Percentiles rank a stretch among this genome's conserved stretches.
These are phyloP conservation scores for Daedaleopsis nitida DNA, from an alignment of 768 basidiomycete species.

Conservation along the genomic window DNA sequence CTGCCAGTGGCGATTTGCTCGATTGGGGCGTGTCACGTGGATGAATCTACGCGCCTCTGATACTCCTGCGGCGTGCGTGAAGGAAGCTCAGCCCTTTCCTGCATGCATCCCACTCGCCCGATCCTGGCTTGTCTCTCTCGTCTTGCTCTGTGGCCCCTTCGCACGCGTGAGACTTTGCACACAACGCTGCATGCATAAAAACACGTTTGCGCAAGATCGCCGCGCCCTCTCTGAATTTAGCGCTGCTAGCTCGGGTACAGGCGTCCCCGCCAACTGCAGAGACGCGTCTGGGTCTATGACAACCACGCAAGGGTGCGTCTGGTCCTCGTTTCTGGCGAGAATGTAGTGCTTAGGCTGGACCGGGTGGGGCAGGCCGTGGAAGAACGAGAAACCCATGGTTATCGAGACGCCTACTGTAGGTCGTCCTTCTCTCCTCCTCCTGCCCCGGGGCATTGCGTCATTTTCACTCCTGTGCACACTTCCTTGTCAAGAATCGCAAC, in stretches of 20 bases:
- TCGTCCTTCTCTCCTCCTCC: background rate
- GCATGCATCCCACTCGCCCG: background rate
- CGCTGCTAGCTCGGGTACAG: slow-evolving; percentile 6
- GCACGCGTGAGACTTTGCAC: background rate
- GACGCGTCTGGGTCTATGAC: slow-evolving; percentile 9
- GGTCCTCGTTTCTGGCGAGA: background rate
- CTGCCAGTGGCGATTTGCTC: background rate
- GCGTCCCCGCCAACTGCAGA: slow-evolving; percentile 1
- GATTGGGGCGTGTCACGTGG: background rate
- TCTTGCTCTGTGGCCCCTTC: background rate
- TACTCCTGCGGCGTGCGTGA: background rate
- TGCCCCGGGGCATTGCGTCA: background rate
- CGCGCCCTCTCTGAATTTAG: background rate
- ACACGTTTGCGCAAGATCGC: background rate
- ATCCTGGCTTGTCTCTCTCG: background rate
- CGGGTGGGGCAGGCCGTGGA: background rate
- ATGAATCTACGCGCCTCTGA: background rate
- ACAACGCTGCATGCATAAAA: background rate
- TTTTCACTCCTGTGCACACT: background rate
- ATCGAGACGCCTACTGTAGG: background rate
- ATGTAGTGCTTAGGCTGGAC: background rate
- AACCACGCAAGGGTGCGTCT: slow-evolving; percentile 1
- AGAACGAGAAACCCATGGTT: background rate
- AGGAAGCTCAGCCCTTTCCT: background rate
- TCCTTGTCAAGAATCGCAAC: no score